Evolutionary conservation across 2,329 filamentous ascomycete species (phyloP).

Genomic region (Sporothrix schenckii): DNA sequence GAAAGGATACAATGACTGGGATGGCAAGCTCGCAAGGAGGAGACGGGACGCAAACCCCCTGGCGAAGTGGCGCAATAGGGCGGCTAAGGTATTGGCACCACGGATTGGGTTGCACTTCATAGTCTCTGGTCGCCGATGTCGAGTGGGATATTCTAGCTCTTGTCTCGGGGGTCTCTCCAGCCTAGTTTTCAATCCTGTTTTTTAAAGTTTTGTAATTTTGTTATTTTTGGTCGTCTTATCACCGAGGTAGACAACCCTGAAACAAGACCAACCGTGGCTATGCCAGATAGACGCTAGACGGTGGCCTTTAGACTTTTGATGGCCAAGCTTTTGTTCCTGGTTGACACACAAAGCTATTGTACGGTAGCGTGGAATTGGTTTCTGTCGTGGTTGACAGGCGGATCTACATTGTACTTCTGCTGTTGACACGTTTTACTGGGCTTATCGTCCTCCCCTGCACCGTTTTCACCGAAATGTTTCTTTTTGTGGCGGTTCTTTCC

Average conservation of each 20-base stretch:
- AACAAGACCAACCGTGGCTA: conserved; percentile 14
- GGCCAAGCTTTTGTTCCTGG: not conserved
- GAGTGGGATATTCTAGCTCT: too few species aligned
- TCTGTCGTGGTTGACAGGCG: not conserved
- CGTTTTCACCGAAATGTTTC: not conserved
- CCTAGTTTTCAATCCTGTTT: not conserved
- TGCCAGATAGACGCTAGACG: not conserved
- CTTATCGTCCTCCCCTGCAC: not conserved
- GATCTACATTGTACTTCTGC: not conserved
- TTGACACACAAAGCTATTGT: conserved; percentile 16
- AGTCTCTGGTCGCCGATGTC: too few species aligned
- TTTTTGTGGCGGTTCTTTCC: not conserved
- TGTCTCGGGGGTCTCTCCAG: too few species aligned
- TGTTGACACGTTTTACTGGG: not conserved
- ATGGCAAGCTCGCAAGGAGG: not conserved
- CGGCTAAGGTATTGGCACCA: not conserved
- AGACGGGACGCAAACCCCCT: not conserved
- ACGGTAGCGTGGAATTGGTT: too few species aligned
- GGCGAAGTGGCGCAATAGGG: conserved; percentile 9
- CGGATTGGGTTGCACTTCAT: not conserved
- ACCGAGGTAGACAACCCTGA: not conserved
- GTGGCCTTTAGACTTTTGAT: not conserved
- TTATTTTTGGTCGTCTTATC: not conserved
- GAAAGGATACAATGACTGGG: not conserved
- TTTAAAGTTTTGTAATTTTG: not conserved